Base-by-base conservation (phyloP, 352 stramenopile genomes). In the Thalassiosira oceanica region DNA sequence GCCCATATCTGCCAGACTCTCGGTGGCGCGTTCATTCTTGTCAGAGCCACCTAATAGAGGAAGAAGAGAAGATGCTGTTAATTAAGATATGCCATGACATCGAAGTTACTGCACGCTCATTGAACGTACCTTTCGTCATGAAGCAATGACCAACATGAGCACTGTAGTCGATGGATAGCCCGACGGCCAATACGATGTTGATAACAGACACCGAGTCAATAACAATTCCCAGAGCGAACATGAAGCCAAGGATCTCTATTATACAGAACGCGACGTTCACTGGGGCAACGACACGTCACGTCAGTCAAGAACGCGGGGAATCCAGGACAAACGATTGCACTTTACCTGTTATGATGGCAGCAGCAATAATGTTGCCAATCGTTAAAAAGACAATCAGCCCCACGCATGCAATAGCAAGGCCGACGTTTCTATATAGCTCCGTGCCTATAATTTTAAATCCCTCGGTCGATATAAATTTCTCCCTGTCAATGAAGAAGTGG, bases 221-320 rank as follows among this genome's bases (percentile, higher is more conserved):
- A 10, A 73, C 76, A 52, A 91, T 72, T 0, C 78, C 85, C 8
- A 85, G 56, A 11, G 71, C 72, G 31, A 62, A 90, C 79, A 91
- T 90, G 41, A 84, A 76, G 15, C 86, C 86, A 5, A 93, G 50
- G 54, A 93, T 88, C 51, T 92, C 84, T 8, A 92, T 61, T 49
- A 93, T 88, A 16, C 83, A 90, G 44, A 78, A 80, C 26, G 63
- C 69, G 18, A 92, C 83, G 58, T 84, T 88, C 33, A 89, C 16
- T 51, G 88, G 89, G 28, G 33, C n/a, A 11, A n/a, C 10, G 10
- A 39, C 33, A n/a, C 33, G n/a, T n/a, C n/a, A n/a, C n/a, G n/a
- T n/a, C n/a, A n/a, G n/a, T n/a, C n/a, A n/a, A n/a, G n/a, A n/a
- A n/a, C n/a, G n/a, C n/a, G n/a, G n/a, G n/a, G n/a, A n/a, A n/a